A percentile compares a stretch with the other conserved stretches of the same genome.
Conservation (phyloP, 176 grass and related monocot species). For the Urochloa ruziziensis region DNA sequence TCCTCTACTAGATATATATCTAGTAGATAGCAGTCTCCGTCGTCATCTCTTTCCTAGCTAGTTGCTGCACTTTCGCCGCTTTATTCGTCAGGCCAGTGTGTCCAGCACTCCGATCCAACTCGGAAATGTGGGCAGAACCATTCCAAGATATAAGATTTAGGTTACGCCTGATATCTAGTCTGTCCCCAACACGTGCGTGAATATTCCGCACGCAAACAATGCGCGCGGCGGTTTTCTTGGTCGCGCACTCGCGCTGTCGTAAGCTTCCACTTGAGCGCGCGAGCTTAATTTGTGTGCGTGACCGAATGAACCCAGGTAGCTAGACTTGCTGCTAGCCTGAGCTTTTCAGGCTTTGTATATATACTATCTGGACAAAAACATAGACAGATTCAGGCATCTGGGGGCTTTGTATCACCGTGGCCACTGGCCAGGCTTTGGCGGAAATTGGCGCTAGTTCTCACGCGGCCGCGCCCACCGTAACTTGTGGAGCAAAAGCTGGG, state of each 20-base stretch:
- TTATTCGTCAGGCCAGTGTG: conserved; percentile 11
- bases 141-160: neutral
- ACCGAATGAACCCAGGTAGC: neutral
- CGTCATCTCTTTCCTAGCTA: neutral
- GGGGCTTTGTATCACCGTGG: neutral
- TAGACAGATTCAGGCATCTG: neutral
- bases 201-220: conserved; percentile 30
- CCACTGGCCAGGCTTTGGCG: neutral
- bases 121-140: conserved; percentile 6
- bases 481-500: conserved; percentile 62
- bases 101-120: neutral
- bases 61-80: conserved; percentile 5
- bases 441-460: neutral
- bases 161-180: neutral
- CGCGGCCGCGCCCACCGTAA: conserved; percentile 44
- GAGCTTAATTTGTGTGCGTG: neutral
- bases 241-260: neutral
- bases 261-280: neutral
- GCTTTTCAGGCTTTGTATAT: neutral
- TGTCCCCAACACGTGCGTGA: neutral
- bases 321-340: neutral
- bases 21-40: neutral
- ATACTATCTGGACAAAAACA: neutral
- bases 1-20: too few relatives aligned
- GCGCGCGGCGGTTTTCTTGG: conserved; percentile 4